phyloP scores from a whole-genome alignment of 495 filamentous ascomycete genomes.

The Neurospora sp. region DNA sequence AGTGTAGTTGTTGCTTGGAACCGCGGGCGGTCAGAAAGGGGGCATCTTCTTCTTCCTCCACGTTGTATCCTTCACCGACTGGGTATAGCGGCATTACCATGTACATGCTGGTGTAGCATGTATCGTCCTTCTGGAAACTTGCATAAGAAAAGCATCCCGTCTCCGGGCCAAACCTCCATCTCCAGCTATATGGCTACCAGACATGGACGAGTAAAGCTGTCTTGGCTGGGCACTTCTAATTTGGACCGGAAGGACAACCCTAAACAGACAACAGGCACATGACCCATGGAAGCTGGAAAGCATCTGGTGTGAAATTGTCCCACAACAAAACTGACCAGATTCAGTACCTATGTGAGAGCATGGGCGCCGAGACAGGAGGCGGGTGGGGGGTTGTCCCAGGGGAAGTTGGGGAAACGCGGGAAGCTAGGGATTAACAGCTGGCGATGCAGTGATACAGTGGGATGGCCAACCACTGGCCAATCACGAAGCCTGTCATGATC shows the following conservation, averaged over 20 bases:
- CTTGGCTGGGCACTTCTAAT: not conserved
- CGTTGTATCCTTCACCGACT: not conserved
- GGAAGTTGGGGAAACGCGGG: not conserved
- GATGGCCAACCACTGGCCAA: not conserved
- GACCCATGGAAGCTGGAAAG: not conserved
- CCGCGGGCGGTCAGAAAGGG: not conserved
- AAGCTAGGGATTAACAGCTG: not conserved
- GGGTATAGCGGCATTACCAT: not conserved
- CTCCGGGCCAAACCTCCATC: not conserved
- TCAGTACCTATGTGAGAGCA: not conserved
- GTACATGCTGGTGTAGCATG: not conserved
- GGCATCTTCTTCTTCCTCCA: not conserved
- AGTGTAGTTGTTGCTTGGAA: not conserved
- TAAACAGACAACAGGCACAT: not conserved
- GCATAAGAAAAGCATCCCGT: not conserved
- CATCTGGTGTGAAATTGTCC: not conserved
- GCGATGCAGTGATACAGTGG: not conserved
- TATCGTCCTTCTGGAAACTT: not conserved
- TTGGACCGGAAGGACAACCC: not conserved
- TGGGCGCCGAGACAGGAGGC: not conserved
- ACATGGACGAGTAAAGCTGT: not conserved
- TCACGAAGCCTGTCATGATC: not conserved
- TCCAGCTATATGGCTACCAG: not conserved
- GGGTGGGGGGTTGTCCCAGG: not conserved
- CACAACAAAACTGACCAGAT: not conserved